Conservation (phyloP, 2,329 filamentous ascomycete species). For the Neonectria magnoliae region DNA sequence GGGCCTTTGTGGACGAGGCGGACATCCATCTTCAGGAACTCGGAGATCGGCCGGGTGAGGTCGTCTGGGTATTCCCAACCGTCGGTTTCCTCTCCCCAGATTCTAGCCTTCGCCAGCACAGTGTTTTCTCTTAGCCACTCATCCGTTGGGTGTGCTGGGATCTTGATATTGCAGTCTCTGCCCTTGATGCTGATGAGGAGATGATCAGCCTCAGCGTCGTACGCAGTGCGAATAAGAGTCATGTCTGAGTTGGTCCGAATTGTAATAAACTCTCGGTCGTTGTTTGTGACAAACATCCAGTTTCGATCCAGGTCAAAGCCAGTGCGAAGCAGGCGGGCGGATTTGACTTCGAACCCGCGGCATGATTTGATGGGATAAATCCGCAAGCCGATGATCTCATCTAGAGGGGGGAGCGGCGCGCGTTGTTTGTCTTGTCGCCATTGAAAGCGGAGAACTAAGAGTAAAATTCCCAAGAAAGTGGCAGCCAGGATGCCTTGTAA, state of each 20-base stretch:
- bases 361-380: slow-evolving; percentile 76
- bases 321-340: slow-evolving; percentile 61
- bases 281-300: slow-evolving; percentile 72
- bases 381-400: slow-evolving; percentile 52
- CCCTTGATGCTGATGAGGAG: slow-evolving; percentile 59
- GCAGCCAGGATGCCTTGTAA: not conserved
- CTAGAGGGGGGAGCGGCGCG: slow-evolving; percentile 17
- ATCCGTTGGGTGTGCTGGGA: slow-evolving; percentile 64
- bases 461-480: not conserved
- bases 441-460: not conserved
- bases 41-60: slow-evolving; percentile 63
- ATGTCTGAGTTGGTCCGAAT: slow-evolving; percentile 69
- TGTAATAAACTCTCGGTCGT: slow-evolving; percentile 66
- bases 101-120: slow-evolving; percentile 57
- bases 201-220: slow-evolving; percentile 50
- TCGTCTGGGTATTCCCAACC: slow-evolving; percentile 61
- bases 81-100: slow-evolving; percentile 69
- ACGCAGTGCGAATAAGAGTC: slow-evolving; percentile 62
- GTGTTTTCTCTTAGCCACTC: slow-evolving; percentile 66
- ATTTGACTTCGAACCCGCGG: slow-evolving; percentile 65
- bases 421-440: not conserved
- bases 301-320: slow-evolving; percentile 70
- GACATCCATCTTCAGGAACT: slow-evolving; percentile 65
- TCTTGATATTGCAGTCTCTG: slow-evolving; percentile 52
- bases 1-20: slow-evolving; percentile 71